phyloP scores from a whole-genome alignment of 108 stramenopile genomes.

The Phaeodactylum tricornutum region DNA sequence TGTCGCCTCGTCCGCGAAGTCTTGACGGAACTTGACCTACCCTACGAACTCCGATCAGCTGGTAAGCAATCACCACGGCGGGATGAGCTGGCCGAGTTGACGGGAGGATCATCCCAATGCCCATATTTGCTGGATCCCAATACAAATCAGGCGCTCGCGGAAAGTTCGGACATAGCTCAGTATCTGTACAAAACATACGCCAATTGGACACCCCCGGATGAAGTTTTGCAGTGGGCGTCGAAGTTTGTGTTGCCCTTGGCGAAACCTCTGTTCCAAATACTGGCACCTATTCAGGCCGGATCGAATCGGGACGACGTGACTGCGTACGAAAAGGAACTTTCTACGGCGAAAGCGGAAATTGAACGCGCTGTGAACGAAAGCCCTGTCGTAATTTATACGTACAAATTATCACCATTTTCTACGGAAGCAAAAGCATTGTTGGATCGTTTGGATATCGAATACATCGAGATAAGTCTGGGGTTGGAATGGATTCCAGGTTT shows the following conservation, averaged over 20 bases:
- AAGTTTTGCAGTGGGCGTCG: conserved; percentile 39
- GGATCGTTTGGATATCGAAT: conserved; percentile 32
- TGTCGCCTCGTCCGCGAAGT: conserved; percentile 83
- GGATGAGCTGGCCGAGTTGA: conserved; percentile 42
- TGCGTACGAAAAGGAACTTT: conserved; percentile 25
- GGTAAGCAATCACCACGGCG: conserved; percentile 75
- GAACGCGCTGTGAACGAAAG: conserved; percentile 15
- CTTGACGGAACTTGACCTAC: conserved; percentile 77
- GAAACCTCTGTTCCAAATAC: conserved; percentile 27
- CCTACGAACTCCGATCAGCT: conserved; percentile 56
- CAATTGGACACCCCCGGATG: conserved; percentile 48
- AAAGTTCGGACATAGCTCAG: conserved; percentile 70
- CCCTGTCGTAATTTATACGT: conserved; percentile 57
- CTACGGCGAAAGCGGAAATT: conserved; percentile 28
- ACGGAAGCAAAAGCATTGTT: conserved; percentile 38
- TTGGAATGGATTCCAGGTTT: conserved; percentile 65
- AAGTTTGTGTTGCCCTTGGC: conserved; percentile 28
- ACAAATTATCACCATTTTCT: conserved; percentile 56
- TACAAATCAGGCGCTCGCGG: conserved; percentile 59
- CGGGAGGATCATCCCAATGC: conserved; percentile 71
- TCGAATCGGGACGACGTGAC: conserved; percentile 20
- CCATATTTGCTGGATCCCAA: conserved; percentile 87
- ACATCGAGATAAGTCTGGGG: conserved; percentile 41
- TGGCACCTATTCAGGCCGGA: conserved; percentile 56
- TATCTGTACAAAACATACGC: conserved; percentile 80